These are phyloP conservation scores for Penicillium sp. DNA, from an alignment of 2,329 filamentous ascomycete species.

Conservation along the genomic window DNA sequence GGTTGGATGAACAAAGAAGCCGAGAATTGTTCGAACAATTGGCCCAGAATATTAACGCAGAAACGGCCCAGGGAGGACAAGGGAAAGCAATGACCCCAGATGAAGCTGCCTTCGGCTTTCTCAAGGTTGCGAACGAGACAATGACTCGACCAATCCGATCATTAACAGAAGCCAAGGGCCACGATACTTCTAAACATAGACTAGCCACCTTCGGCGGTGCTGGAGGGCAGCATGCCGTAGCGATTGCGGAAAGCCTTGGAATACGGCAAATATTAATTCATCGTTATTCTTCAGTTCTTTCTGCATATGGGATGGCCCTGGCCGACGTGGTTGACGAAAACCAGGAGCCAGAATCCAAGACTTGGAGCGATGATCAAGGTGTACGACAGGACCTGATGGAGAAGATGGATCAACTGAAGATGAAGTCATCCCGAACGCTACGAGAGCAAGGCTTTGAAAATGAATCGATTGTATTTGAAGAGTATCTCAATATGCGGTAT, in stretches of 20 bases:
- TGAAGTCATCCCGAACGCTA: conserved; percentile 68
- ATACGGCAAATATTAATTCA: conserved; percentile 82
- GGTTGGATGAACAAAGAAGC: conserved; percentile 71
- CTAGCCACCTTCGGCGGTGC: conserved; percentile 87
- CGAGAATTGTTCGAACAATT: conserved; percentile 70
- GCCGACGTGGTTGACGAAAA: conserved; percentile 76
- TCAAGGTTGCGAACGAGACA: conserved; percentile 86
- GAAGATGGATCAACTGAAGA: conserved; percentile 78
- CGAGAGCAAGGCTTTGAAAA: conserved; percentile 76
- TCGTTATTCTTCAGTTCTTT: conserved; percentile 83
- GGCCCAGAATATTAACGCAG: conserved; percentile 72
- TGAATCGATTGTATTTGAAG: conserved; percentile 76
- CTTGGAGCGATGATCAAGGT: conserved; percentile 56
- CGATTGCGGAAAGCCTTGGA: conserved; percentile 78
- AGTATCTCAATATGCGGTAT: conserved; percentile 79
- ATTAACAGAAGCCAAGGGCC: conserved; percentile 86
- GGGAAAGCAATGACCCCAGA: conserved; percentile 63
- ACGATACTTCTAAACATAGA: conserved; percentile 81
- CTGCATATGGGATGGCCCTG: conserved; percentile 87
- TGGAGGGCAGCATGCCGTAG: conserved; percentile 88
- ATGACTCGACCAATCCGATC: conserved; percentile 87
- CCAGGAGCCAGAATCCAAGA: conserved; percentile 66
- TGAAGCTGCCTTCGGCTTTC: conserved; percentile 84
- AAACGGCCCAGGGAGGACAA: conserved; percentile 41
- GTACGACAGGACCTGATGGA: conserved; percentile 63